These are phyloP conservation scores for Saxispiralis lemnorum DNA, from an alignment of 495 filamentous ascomycete genomes.

Conservation along the genomic window DNA sequence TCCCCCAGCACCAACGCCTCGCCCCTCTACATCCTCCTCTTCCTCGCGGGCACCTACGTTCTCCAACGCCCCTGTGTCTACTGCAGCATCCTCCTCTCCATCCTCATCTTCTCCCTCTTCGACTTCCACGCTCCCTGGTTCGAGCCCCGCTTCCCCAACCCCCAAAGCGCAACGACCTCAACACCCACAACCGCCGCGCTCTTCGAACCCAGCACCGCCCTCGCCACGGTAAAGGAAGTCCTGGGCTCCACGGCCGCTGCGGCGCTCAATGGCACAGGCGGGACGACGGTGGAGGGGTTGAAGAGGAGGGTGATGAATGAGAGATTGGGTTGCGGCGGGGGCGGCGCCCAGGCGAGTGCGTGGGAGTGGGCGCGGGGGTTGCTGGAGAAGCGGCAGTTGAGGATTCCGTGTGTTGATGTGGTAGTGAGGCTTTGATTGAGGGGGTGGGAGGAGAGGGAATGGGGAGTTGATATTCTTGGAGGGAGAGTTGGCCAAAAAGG, in stretches of 20 bases:
- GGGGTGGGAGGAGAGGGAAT: no score
- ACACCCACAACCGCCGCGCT: constrained; percentile 1
- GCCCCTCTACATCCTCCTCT: constrained; percentile 28
- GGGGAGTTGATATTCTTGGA: no score
- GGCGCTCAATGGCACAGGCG: constrained; percentile 21
- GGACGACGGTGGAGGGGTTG: constrained; percentile 18
- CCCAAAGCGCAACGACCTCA: no score
- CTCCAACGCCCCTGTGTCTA: constrained; percentile 29
- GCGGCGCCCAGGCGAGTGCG: background rate
- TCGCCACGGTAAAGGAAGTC: constrained; percentile 17
- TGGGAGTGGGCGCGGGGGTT: constrained; percentile 18
- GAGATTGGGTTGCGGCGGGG: background rate
- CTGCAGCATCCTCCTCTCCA: constrained; percentile 27
- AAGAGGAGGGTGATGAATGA: constrained; percentile 10
- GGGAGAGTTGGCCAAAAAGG: no score
- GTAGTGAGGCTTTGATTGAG: constrained; percentile 18
- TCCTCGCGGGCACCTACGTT: constrained; percentile 25
- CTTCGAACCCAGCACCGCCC: constrained; percentile 2
- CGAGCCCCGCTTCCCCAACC: constrained; percentile 21
- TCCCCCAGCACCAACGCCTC: constrained; percentile 21
- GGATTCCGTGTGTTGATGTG: constrained; percentile 26
- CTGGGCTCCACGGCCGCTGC: constrained; percentile 17
- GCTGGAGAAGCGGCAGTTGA: constrained; percentile 22
- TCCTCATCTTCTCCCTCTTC: constrained; percentile 26
- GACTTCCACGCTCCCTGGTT: constrained; percentile 28